Conservation (phyloP, 2,329 filamentous ascomycete genomes). For the Plenodomus tracheiphilus region DNA sequence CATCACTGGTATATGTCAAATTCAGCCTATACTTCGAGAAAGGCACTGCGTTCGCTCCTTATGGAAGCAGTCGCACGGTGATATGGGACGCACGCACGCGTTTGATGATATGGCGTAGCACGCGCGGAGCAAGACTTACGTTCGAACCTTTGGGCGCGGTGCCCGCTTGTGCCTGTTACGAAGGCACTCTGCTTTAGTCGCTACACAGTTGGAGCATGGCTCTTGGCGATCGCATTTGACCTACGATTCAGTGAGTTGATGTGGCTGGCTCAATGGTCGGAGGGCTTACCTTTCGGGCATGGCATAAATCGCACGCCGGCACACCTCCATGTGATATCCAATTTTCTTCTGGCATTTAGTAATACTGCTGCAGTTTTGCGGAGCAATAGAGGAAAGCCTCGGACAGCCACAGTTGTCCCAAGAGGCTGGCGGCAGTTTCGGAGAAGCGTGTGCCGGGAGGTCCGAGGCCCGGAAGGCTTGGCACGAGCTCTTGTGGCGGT, state of each 20-base stretch:
- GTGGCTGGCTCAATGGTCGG: constrained; percentile 1
- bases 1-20: constrained; percentile 20
- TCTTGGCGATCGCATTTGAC: constrained; percentile 42
- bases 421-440: background rate
- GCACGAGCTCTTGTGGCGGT: background rate
- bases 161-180: constrained; percentile 35
- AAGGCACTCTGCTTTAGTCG: constrained; percentile 32
- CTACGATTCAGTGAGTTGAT: constrained; percentile 9
- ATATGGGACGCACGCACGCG: background rate
- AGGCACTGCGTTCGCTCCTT: background rate
- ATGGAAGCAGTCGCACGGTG: background rate
- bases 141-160: constrained; percentile 29
- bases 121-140: constrained; percentile 16
- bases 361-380: background rate
- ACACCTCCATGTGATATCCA: constrained; percentile 37
- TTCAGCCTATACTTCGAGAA: background rate
- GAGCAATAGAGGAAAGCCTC: background rate
- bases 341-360: constrained; percentile 36
- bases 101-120: background rate
- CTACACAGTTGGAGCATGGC: constrained; percentile 36
- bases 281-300: constrained; percentile 20
- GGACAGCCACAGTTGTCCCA: background rate
- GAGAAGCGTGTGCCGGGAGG: background rate
- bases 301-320: constrained; percentile 37
- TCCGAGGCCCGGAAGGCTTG: constrained; percentile 3